These are phyloP conservation scores for Astrothelium subdiscretum DNA, from an alignment of 495 filamentous ascomycete species.

Conservation along the genomic window DNA sequence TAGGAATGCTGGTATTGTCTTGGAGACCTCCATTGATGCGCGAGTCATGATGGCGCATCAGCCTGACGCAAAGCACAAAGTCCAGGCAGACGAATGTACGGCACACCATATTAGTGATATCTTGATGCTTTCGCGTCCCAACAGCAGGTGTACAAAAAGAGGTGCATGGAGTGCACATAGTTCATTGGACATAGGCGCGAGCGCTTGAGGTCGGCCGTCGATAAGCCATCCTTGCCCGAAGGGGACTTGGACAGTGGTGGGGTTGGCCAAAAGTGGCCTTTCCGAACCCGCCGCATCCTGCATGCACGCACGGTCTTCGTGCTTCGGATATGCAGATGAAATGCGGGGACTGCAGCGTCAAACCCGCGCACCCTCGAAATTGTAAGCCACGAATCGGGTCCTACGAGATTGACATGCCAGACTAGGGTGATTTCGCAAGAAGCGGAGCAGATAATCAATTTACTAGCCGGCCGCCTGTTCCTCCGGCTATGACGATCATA, in stretches of 20 bases:
- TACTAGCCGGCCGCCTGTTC: neutral
- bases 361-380: neutral
- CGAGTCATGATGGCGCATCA: neutral
- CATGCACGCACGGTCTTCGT: neutral
- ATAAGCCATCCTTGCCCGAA: constrained; percentile 2
- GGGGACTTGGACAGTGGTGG: neutral
- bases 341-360: neutral
- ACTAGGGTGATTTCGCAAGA: neutral
- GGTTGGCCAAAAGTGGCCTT: neutral
- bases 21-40: neutral
- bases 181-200: neutral
- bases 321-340: constrained; percentile 1
- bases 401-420: neutral
- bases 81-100: neutral
- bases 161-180: neutral
- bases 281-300: neutral
- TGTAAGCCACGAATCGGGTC: neutral
- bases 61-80: neutral
- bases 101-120: neutral
- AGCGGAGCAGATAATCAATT: neutral
- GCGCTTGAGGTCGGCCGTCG: neutral
- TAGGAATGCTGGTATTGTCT: neutral
- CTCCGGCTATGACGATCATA: neutral
- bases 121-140: neutral
- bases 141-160: neutral